Percentiles rank a stretch among this genome's conserved stretches.
Evolutionary conservation across 345 rosid species (phyloP).

Genomic region (Atalantia buxifolia): DNA sequence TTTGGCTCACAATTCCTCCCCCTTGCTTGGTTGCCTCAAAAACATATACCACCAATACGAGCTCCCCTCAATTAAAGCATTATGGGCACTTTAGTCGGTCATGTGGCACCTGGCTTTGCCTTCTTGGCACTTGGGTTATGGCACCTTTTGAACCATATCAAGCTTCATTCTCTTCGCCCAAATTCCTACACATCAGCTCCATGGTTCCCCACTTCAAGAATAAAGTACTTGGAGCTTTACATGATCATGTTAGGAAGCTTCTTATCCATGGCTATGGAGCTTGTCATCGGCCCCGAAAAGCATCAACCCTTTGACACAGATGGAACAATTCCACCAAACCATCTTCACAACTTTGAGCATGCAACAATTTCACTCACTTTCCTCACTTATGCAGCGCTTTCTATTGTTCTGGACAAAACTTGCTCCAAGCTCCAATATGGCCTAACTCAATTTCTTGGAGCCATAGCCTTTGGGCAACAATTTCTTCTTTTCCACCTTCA

Average conservation of each 20-base stretch:
- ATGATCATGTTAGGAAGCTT: constrained; percentile 56
- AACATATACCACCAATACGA: neutral
- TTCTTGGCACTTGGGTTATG: constrained; percentile 66
- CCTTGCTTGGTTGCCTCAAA: neutral
- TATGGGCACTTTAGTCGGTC: constrained; percentile 82
- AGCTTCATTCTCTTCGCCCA: constrained; percentile 47
- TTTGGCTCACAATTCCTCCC: constrained; percentile 3
- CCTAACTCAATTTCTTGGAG: constrained; percentile 50
- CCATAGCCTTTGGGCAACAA: constrained; percentile 66
- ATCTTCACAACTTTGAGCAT: constrained; percentile 88
- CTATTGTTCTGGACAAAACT: constrained; percentile 51
- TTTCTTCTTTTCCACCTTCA: constrained; percentile 76
- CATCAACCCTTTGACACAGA: constrained; percentile 80
- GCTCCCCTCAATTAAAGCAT: neutral
- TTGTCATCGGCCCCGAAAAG: constrained; percentile 63
- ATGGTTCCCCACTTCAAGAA: constrained; percentile 61
- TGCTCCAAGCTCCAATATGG: constrained; percentile 28
- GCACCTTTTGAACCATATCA: constrained; percentile 78
- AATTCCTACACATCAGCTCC: constrained; percentile 46
- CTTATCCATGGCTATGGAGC: constrained; percentile 70
- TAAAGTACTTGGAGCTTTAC: constrained; percentile 57
- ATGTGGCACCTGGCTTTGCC: constrained; percentile 68
- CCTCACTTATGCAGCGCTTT: constrained; percentile 56
- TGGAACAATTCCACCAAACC: constrained; percentile 80
- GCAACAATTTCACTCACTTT: constrained; percentile 64